These are phyloP conservation scores for Irpex sp. DNA, from an alignment of 1,284 basidiomycete genomes.

Conservation along the genomic window DNA sequence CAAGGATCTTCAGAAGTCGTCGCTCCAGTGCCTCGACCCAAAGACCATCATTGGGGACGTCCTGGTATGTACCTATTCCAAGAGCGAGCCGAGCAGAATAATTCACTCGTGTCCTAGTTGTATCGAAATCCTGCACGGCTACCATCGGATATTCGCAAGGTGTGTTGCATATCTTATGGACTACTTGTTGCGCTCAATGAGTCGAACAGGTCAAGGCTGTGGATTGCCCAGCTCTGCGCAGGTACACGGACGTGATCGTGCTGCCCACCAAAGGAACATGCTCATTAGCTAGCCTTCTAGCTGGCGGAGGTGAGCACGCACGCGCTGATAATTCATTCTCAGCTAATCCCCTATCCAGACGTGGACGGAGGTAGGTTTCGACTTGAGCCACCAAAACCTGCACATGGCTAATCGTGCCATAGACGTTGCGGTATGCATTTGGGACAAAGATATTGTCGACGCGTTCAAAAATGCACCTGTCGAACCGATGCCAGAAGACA, in stretches of 20 bases:
- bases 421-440: slow-evolving; percentile 60
- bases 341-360: slow-evolving; percentile 36
- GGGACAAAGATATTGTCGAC: slow-evolving; percentile 41
- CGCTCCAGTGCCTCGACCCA: slow-evolving; percentile 15
- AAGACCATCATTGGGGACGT: slow-evolving; percentile 23
- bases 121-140: slow-evolving; percentile 28
- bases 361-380: slow-evolving; percentile 61
- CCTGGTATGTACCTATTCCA: slow-evolving; percentile 15
- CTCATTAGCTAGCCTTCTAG: slow-evolving; percentile 27
- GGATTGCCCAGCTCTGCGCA: slow-evolving; percentile 12
- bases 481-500: slow-evolving; percentile 33
- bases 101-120: slow-evolving; percentile 17
- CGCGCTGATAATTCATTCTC: not conserved
- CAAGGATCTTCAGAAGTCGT: slow-evolving; percentile 17
- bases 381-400: not conserved
- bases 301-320: slow-evolving; percentile 27
- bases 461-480: slow-evolving; percentile 43
- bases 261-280: slow-evolving; percentile 21
- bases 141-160: slow-evolving; percentile 29
- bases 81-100: too few relatives aligned
- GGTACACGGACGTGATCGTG: slow-evolving; percentile 27
- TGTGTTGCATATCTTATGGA: slow-evolving; percentile 4
- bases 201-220: slow-evolving; percentile 24
- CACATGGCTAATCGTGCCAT: not conserved
- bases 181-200: not conserved